phyloP scores from a whole-genome alignment of 768 basidiomycete species.

The Mycena galericulata region DNA sequence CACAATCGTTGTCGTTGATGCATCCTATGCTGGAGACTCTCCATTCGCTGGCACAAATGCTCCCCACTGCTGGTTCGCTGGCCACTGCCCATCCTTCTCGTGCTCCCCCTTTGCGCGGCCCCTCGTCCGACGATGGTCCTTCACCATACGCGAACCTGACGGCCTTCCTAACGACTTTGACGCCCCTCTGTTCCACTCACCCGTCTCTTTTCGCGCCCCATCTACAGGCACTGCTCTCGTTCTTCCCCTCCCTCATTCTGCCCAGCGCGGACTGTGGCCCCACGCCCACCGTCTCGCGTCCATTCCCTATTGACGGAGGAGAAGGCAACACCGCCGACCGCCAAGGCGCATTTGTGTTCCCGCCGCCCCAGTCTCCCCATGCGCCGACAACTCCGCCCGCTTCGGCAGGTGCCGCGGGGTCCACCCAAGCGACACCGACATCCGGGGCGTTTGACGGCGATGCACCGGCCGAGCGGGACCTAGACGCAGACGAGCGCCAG shows the following conservation, averaged over 20 bases:
- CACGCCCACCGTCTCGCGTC: constrained; percentile 61
- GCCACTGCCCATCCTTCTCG: constrained; percentile 35
- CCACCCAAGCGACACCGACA: constrained; percentile 50
- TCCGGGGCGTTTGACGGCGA: constrained; percentile 42
- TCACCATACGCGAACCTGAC: constrained; percentile 61
- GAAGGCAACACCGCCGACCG: constrained; percentile 33
- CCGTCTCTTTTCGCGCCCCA: constrained; percentile 83
- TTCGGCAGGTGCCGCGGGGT: constrained; percentile 62
- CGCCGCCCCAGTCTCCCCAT: constrained; percentile 43
- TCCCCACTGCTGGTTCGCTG: constrained; percentile 45
- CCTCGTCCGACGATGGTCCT: constrained; percentile 43
- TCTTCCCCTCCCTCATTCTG: constrained; percentile 79
- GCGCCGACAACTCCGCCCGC: constrained; percentile 52
- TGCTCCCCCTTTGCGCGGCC: constrained; percentile 34
- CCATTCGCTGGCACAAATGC: constrained; percentile 61
- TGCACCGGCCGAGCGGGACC: constrained; percentile 50
- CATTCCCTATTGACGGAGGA: constrained; percentile 51
- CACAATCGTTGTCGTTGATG: constrained; percentile 70
- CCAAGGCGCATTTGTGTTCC: constrained; percentile 57
- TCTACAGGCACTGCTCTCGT: constrained; percentile 72
- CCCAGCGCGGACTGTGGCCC: constrained; percentile 64
- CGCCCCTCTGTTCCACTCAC: constrained; percentile 75
- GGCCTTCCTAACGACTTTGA: constrained; percentile 74
- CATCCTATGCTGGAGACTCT: constrained; percentile 83
- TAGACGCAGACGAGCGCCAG: constrained; percentile 73